These are phyloP conservation scores for Mycena kentingensis DNA, from an alignment of 768 basidiomycete genomes.

Conservation along the genomic window DNA sequence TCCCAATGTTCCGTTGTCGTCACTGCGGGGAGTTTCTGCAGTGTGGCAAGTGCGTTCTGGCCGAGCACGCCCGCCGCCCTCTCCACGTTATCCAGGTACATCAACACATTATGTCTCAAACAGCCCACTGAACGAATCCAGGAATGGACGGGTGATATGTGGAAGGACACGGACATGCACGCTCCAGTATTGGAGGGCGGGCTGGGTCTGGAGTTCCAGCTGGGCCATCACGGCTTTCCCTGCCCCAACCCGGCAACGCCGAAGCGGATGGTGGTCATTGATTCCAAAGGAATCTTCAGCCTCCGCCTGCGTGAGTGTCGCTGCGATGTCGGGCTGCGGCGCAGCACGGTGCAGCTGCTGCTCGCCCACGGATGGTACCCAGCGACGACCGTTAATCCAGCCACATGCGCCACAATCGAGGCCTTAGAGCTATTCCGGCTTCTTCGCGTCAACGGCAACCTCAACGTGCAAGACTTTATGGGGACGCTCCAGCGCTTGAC, in stretches of 20 bases:
- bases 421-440: neutral
- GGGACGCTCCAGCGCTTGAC: conserved; percentile 1
- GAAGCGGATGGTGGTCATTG: neutral
- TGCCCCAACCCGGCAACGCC: neutral
- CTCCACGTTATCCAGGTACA: conserved; percentile 1
- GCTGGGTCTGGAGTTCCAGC: neutral
- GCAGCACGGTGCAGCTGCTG: neutral
- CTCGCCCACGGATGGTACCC: conserved; percentile 11
- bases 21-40: neutral
- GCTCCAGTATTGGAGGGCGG: no score
- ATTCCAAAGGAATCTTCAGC: neutral
- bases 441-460: conserved; percentile 1
- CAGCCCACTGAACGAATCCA: neutral
- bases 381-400: conserved; percentile 3
- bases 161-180: neutral
- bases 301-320: neutral
- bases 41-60: neutral
- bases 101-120: neutral
- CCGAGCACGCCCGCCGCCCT: neutral
- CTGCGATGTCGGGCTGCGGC: neutral
- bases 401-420: conserved; percentile 4
- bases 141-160: neutral
- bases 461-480: conserved; percentile 12
- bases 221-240: neutral
- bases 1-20: neutral